phyloP scores from a whole-genome alignment of 2,329 filamentous ascomycete species.

The Paraphaeosphaeria sporulosa region DNA sequence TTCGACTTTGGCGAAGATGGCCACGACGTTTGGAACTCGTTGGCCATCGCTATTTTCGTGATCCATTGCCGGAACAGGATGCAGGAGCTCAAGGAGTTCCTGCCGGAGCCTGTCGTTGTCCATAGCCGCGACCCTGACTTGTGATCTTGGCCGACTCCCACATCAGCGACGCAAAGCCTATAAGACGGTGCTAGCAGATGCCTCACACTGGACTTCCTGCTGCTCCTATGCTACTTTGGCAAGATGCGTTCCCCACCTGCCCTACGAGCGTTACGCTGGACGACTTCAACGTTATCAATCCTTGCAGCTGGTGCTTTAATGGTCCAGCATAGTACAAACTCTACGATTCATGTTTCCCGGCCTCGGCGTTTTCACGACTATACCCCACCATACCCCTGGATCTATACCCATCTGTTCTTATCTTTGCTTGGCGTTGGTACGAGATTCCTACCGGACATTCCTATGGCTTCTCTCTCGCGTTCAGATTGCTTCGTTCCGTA shows the following conservation, averaged over 20 bases:
- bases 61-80: constrained; percentile 62
- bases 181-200: not conserved
- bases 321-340: not conserved
- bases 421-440: not conserved
- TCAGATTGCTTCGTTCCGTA: not conserved
- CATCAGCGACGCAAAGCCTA: not conserved
- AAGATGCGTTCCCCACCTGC: not conserved
- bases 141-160: constrained; percentile 19
- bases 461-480: not conserved
- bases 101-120: constrained; percentile 29
- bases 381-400: constrained; percentile 9
- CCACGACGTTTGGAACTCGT: constrained; percentile 67
- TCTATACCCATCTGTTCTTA: not conserved
- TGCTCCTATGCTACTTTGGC: not conserved
- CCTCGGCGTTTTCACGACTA: constrained; percentile 2
- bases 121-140: constrained; percentile 40
- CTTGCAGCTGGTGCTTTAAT: not conserved
- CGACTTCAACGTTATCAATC: not conserved
- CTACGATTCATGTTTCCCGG: not conserved
- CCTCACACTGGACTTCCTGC: not conserved
- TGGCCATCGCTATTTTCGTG: constrained; percentile 64
- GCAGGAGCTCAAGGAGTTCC: constrained; percentile 52
- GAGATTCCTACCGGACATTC: constrained; percentile 26
- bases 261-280: not conserved
- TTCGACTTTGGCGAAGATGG: constrained; percentile 62